Conservation (phyloP, 495 filamentous ascomycete species). For the Neurospora sp. region DNA sequence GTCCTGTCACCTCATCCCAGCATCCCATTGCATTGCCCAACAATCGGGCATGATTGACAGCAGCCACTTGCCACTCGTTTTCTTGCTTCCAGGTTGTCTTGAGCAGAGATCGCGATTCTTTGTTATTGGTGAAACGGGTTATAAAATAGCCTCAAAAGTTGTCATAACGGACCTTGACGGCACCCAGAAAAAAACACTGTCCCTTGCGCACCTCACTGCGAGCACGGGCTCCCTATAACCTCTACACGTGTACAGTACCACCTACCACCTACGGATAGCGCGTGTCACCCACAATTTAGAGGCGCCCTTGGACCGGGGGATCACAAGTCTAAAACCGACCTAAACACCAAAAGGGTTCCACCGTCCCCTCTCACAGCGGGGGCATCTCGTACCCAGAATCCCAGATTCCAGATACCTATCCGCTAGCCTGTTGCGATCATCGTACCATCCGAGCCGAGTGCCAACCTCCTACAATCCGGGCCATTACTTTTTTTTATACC, state of each 20-base stretch:
- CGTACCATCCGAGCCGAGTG: not conserved
- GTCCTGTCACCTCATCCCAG: not conserved
- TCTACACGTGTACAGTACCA: not conserved
- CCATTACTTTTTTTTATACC: not conserved
- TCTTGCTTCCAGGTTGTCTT: not conserved
- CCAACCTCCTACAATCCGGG: slow-evolving; percentile 1
- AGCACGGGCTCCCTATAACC: not conserved
- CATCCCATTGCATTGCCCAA: not conserved
- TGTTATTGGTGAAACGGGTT: not conserved
- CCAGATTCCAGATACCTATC: not conserved
- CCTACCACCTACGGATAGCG: not conserved
- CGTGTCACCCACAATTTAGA: not conserved
- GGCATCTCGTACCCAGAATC: not conserved
- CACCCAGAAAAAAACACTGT: not conserved
- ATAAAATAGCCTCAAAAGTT: not conserved
- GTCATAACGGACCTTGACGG: not conserved
- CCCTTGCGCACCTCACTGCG: not conserved
- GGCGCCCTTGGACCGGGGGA: not conserved
- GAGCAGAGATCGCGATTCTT: not conserved
- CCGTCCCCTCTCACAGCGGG: not conserved
- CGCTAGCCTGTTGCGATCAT: not conserved
- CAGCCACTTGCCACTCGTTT: not conserved
- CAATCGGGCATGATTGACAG: not conserved
- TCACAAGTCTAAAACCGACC: not conserved
- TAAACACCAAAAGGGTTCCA: not conserved